phyloP scores from a whole-genome alignment of 164 flowering plant genomes.

The Aristolochia fimbriata region DNA sequence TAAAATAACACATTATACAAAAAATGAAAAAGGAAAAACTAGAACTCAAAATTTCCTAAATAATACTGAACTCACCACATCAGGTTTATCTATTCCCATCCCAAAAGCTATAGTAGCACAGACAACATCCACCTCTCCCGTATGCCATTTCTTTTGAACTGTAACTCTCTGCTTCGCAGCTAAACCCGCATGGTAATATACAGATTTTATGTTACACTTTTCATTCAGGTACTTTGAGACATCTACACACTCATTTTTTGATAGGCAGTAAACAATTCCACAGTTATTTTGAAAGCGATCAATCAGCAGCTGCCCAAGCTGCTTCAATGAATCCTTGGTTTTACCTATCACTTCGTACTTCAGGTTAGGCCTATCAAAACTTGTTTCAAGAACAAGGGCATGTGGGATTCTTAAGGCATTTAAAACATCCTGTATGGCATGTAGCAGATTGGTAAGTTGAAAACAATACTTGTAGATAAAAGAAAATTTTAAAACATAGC shows the following conservation, averaged over 20 bases:
- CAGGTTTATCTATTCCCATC: constrained; percentile 98
- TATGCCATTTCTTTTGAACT: constrained; percentile 82
- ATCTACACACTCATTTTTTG: constrained; percentile 82
- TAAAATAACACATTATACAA: no score
- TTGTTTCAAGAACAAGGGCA: constrained; percentile 80
- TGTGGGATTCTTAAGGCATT: constrained; percentile 64
- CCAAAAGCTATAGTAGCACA: constrained; percentile 99
- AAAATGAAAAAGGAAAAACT: no score
- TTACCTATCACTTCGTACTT: constrained; percentile 82
- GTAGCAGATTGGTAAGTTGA: not conserved
- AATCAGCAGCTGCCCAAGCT: constrained; percentile 61
- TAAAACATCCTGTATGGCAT: constrained; percentile 62
- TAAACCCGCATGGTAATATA: constrained; percentile 91
- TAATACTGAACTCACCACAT: constrained; percentile 63
- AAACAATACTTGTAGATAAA: not conserved
- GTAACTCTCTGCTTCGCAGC: constrained; percentile 63
- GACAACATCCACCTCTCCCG: constrained; percentile 74
- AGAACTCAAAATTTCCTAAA: not conserved
- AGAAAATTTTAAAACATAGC: not conserved
- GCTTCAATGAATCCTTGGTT: constrained; percentile 70
- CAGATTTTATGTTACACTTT: constrained; percentile 69
- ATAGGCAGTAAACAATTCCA: constrained; percentile 94
- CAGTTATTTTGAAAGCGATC: constrained; percentile 53
- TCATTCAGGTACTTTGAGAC: constrained; percentile 64
- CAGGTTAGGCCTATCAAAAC: constrained; percentile 95